Conservation (phyloP, 495 filamentous ascomycete species). For the Collariella sp. region DNA sequence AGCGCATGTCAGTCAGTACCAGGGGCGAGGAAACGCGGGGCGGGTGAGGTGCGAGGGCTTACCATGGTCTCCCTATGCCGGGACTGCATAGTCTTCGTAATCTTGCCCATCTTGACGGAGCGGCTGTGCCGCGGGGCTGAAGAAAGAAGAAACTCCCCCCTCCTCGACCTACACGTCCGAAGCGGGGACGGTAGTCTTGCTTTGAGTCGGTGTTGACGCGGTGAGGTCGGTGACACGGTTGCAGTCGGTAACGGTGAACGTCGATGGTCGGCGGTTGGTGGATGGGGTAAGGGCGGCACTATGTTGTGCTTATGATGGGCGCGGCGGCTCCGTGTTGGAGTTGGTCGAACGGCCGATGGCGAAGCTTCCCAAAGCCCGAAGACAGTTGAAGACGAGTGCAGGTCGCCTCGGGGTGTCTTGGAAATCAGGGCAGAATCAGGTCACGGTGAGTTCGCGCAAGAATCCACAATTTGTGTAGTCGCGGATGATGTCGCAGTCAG, state of each 20-base stretch:
- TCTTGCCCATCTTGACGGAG: constrained; percentile 76
- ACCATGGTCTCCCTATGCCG: constrained; percentile 94
- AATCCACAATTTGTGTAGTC: not conserved
- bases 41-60: constrained; percentile 35
- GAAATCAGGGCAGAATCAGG: not conserved
- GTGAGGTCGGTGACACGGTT: constrained; percentile 1
- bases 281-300: not conserved
- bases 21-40: not conserved
- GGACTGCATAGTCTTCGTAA: constrained; percentile 85
- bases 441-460: not conserved
- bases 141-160: constrained; percentile 37
- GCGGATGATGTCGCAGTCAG: constrained; percentile 9
- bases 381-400: constrained; percentile 30
- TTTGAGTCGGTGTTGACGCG: constrained; percentile 23
- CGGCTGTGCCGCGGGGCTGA: constrained; percentile 46
- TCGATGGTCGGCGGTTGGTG: not conserved
- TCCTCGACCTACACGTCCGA: constrained; percentile 38
- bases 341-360: constrained; percentile 6
- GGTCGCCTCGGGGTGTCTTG: constrained; percentile 21
- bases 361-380: constrained; percentile 16
- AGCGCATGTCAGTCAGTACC: not conserved
- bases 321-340: not conserved
- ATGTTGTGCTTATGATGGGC: constrained; percentile 5
- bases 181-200: constrained; percentile 31
- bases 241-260: not conserved